Percentiles rank a stretch among this genome's conserved stretches.
phyloP scores from a whole-genome alignment of 176 grass and related monocot genomes.

The Phyllostachys edulis region DNA sequence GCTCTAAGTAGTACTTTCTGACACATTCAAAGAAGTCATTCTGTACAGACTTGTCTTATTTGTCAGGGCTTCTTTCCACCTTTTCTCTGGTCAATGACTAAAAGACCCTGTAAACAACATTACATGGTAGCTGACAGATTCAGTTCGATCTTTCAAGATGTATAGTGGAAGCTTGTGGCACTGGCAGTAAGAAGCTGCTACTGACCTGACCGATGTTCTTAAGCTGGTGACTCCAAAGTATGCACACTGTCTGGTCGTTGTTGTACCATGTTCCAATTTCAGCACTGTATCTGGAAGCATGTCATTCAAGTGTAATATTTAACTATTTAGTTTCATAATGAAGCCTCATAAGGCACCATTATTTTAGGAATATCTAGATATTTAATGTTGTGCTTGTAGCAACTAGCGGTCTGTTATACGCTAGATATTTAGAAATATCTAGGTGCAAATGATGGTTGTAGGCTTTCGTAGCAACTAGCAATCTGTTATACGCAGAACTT shows the following conservation, averaged over 20 bases:
- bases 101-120: not conserved
- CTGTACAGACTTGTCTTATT: slow-evolving; percentile 40
- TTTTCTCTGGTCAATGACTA: not conserved
- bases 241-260: not conserved
- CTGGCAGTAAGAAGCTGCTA: not conserved
- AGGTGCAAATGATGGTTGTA: too few species aligned
- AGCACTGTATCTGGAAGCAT: not conserved
- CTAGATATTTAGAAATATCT: too few species aligned
- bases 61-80: not conserved
- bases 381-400: too few species aligned
- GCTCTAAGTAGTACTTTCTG: slow-evolving; percentile 15
- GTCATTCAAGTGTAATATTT: not conserved
- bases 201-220: not conserved
- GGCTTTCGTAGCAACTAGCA: not conserved
- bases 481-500: too few species aligned
- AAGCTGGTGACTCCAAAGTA: not conserved
- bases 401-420: too few species aligned
- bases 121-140: not conserved
- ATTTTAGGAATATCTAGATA: not conserved
- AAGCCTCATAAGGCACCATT: not conserved
- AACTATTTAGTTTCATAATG: not conserved
- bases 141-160: not conserved
- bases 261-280: not conserved
- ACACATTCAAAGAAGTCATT: slow-evolving; percentile 22
- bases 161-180: not conserved